phyloP scores from a whole-genome alignment of 2,329 filamentous ascomycete genomes.

The Pseudogymnoascus sp. region DNA sequence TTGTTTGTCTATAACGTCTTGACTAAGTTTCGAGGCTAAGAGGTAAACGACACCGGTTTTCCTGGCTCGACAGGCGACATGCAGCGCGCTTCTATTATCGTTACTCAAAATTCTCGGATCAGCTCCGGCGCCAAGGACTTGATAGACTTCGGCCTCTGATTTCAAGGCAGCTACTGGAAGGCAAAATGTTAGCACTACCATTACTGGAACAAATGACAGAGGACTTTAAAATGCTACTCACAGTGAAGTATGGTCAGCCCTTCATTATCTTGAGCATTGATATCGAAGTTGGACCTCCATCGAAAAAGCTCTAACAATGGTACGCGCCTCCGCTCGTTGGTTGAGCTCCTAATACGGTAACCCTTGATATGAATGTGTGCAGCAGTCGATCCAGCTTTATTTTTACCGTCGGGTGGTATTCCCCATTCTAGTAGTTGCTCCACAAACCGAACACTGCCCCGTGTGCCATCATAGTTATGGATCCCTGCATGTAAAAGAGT shows the following conservation, averaged over 20 bases:
- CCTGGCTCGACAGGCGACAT: slow-evolving; percentile 30
- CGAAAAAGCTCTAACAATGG: slow-evolving; percentile 9
- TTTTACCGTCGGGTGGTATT: background rate
- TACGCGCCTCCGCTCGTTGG: slow-evolving; percentile 8
- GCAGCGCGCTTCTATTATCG: slow-evolving; percentile 32
- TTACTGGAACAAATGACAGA: too few relatives aligned
- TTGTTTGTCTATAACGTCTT: too few relatives aligned
- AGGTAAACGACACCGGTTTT: slow-evolving; percentile 27
- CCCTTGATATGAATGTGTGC: background rate
- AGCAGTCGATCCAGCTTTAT: too few relatives aligned
- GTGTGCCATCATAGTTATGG: too few relatives aligned
- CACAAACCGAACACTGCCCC: too few relatives aligned
- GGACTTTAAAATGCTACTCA: too few relatives aligned
- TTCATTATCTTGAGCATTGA: slow-evolving; percentile 17
- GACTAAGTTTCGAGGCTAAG: background rate
- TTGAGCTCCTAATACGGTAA: slow-evolving; percentile 2
- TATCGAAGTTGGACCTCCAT: slow-evolving; percentile 10
- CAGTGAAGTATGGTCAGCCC: slow-evolving; percentile 21
- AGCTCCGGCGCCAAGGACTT: slow-evolving; percentile 31
- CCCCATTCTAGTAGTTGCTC: slow-evolving; percentile 9
- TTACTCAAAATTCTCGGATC: slow-evolving; percentile 25
- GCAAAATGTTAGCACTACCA: too few relatives aligned
- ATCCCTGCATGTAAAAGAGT: too few relatives aligned
- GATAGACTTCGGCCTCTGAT: slow-evolving; percentile 18
- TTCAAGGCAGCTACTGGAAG: slow-evolving; percentile 14